phyloP scores from a whole-genome alignment of 1,284 basidiomycete genomes.

The Rhodotorula sp. region DNA sequence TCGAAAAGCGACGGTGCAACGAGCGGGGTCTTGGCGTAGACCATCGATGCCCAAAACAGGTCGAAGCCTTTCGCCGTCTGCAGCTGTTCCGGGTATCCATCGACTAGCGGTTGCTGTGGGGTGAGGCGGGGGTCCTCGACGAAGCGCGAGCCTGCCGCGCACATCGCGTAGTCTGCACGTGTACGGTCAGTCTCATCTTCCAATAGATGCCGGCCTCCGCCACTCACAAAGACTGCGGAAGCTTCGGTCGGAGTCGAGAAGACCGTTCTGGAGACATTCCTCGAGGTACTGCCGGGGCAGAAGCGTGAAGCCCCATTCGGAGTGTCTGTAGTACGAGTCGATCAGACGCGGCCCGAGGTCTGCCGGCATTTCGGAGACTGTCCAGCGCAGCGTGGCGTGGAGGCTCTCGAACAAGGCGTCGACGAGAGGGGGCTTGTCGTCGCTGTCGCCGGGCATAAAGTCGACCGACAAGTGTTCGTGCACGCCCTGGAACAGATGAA shows the following conservation, averaged over 20 bases:
- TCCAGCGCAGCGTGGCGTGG: not conserved
- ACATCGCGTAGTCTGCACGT: constrained; percentile 59
- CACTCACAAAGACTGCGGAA: constrained; percentile 51
- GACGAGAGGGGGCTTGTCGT: not conserved
- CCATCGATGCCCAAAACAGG: not conserved
- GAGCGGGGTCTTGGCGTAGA: not conserved
- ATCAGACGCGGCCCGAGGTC: constrained; percentile 64
- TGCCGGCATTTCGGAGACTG: not conserved
- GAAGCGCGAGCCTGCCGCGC: constrained; percentile 68
- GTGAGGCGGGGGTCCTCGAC: constrained; percentile 62
- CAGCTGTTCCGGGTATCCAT: not conserved
- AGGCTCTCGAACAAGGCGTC: constrained; percentile 1
- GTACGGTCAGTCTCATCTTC: rapidly evolving
- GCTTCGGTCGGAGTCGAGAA: constrained; percentile 60
- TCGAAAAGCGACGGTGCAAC: constrained; percentile 58
- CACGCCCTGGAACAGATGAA: constrained; percentile 32
- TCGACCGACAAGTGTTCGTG: constrained; percentile 15
- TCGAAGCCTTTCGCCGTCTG: constrained; percentile 1
- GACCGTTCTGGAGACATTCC: constrained; percentile 57
- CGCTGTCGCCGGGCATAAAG: not conserved
- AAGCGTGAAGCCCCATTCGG: constrained; percentile 66
- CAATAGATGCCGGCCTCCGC: too few species aligned
- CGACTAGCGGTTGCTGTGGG: not conserved
- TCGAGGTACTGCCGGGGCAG: constrained; percentile 75
- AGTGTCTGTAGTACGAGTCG: constrained; percentile 64